Base-by-base conservation (phyloP, 306 rosid genomes). In the Acacia crassicarpa region DNA sequence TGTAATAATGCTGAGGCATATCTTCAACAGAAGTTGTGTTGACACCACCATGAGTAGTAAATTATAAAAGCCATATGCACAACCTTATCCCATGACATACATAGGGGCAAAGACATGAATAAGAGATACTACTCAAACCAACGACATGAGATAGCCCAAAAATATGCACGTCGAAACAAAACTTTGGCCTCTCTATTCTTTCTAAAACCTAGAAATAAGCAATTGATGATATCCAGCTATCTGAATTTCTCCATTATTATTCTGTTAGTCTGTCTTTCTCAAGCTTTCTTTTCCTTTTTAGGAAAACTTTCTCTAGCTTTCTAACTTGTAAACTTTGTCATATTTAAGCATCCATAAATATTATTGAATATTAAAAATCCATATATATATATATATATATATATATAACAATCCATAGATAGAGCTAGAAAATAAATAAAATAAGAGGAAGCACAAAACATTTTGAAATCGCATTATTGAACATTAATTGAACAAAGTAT, bases 371-470 rank as follows among this genome's bases (percentile, higher is more conserved):
- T 22, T 2, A 58, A 58, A 51, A 16, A 51, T 51, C 7, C n/a
- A n/a, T n/a, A n/a, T n/a, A n/a, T 51, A n/a, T n/a, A n/a, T n/a
- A n/a, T n/a, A n/a, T n/a, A n/a, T n/a, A n/a, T n/a, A n/a, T n/a
- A 20, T 5, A 8, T 20, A 56, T 49, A 77, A 30, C 44, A 44
- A 63, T 35, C 45, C 15, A 67, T 35, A 70, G 62, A 45, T 35
- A 72, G 56, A 46, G 32, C 75, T 22, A 13, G 67, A 81, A 77
- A 86, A 68, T 17, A 40, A 58, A 35, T 22, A 13, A 83, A 83
- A 74, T 22, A 56, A 67, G 27, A n/a, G 27, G 48, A 10, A 78
- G 54, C 56, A 77, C 8, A 22, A 19, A 73, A 71, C 25, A 71
- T 67, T 84, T 76, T 35, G 75, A 83, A 72, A 63, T 63, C 49